Base-by-base conservation (phyloP, 257 asterid genomes). In the Voacanga thouarsii region DNA sequence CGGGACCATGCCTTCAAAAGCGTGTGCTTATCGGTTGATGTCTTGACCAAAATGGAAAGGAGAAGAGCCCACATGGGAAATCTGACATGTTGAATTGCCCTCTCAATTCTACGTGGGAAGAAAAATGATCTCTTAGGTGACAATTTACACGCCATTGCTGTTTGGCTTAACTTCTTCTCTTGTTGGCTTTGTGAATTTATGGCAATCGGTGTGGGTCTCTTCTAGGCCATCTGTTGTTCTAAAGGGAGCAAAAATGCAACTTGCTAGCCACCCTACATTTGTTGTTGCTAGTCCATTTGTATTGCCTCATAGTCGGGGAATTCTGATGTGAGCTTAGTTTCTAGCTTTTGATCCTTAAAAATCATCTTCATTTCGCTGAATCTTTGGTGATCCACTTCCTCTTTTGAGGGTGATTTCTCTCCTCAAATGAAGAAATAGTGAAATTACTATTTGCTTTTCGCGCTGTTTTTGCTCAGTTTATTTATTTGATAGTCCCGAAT, bases 61-160 rank as follows among this genome's bases (percentile, higher is more conserved):
- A 7, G 49, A 65, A 51, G 70, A 26, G 57, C 44, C 51, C 82
- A 65, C 75, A 43, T 65, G 75, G 82, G 74, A 26, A 79, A 53
- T 39, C 75, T 73, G 82, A 79, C 78, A 39, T 10, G 26, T 37
- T 51, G 39, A 71, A 15, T 71, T 61, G 26, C 72, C 21, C 15
- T 45, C 41, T 45, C 1, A 37, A 45, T 28, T 18, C 59, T 37
- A 24, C 2, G n/a, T 69, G 45, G 65, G 63, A 9, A 12, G 49
- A 30, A 60, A 11, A 72, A 10, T 61, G 28, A 50, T 64, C 67
- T 66, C 45, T 47, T 10, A 37, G 37, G 78, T 37, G 70, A 56
- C 41, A n/a, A 68, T 59, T 26, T 51, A 59, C 41, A 41, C 24
- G 8, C 30, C 28, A 15, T 43, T 43, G 78, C 28, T 75, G 45